Evolutionary conservation across 73 alveolate genomes (phyloP).

Genomic region (Uronychia setigera): DNA sequence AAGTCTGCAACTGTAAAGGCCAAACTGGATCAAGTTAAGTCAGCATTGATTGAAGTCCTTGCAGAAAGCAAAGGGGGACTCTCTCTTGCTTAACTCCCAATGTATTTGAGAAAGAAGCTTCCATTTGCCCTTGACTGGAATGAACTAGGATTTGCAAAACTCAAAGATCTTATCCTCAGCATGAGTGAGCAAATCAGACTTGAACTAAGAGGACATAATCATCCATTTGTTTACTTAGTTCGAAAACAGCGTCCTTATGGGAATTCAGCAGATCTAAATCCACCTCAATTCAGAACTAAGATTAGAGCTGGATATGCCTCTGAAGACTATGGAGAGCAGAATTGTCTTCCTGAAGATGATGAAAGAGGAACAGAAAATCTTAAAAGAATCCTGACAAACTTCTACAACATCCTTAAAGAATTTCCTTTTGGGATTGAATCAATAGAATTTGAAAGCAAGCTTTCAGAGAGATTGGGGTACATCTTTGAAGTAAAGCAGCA

Average conservation of each 20-base stretch:
- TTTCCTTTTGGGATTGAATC: conserved; percentile 47
- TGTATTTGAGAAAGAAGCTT: conserved; percentile 50
- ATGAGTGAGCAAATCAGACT: conserved; percentile 62
- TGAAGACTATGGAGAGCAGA: conserved; percentile 11
- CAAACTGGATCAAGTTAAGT: conserved; percentile 42
- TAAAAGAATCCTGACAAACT: conserved; percentile 12
- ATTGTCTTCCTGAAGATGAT: conserved; percentile 10
- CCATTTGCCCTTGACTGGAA: conserved; percentile 45
- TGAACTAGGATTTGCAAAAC: conserved; percentile 72
- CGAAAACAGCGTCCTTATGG: conserved; percentile 31
- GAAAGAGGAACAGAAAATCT: conserved; percentile 11
- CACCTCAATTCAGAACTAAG: conserved; percentile 16
- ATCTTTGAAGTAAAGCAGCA: conserved; percentile 21
- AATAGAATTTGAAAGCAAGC: background rate
- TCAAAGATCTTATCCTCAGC: conserved; percentile 63
- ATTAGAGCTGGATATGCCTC: conserved; percentile 5
- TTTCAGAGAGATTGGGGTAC: conserved; percentile 12
- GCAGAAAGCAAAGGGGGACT: conserved; percentile 57
- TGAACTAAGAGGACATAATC: conserved; percentile 61
- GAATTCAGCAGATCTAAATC: conserved; percentile 33
- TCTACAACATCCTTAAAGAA: conserved; percentile 37
- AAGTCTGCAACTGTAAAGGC: background rate
- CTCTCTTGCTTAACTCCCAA: conserved; percentile 71
- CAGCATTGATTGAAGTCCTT: conserved; percentile 60
- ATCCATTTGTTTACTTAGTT: conserved; percentile 56